Evolutionary conservation across 208 protist species (phyloP).

Genomic region (Endotrypanum monterogeii): DNA sequence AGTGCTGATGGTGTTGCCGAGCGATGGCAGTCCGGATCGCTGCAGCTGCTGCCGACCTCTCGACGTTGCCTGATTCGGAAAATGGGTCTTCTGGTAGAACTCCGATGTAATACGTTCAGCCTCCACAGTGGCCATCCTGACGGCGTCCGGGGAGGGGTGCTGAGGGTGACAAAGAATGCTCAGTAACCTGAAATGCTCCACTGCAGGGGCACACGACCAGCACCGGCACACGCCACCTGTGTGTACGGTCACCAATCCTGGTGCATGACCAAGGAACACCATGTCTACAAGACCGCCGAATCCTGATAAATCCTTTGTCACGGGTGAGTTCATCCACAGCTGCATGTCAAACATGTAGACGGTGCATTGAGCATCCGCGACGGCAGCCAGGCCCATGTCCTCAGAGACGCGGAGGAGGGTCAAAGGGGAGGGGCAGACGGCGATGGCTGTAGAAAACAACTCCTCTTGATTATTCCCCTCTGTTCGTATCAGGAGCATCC

Average conservation of each 20-base stretch:
- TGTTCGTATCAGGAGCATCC: slow-evolving; percentile 44
- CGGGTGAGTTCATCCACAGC: slow-evolving; percentile 25
- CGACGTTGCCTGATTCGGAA: background rate
- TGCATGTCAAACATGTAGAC: slow-evolving; percentile 65
- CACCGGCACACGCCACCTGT: slow-evolving; percentile 42
- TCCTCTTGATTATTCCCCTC: slow-evolving; percentile 38
- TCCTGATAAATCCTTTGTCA: slow-evolving; percentile 9
- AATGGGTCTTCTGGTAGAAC: background rate
- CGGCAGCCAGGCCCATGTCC: slow-evolving; percentile 53
- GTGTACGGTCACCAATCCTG: slow-evolving; percentile 50
- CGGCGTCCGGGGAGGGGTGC: background rate
- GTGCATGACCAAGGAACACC: slow-evolving; percentile 41
- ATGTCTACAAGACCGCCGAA: slow-evolving; percentile 28
- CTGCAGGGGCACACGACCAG: slow-evolving; percentile 57
- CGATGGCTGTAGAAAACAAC: slow-evolving; percentile 14
- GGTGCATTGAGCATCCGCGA: slow-evolving; percentile 37
- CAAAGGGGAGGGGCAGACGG: slow-evolving; percentile 28
- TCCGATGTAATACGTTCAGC: background rate
- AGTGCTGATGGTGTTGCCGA: background rate
- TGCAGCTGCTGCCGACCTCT: background rate
- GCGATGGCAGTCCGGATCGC: background rate
- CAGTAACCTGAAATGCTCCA: slow-evolving; percentile 44
- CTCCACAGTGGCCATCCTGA: background rate
- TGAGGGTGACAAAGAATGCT: slow-evolving; percentile 26
- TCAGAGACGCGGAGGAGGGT: slow-evolving; percentile 50